Conservation (phyloP, 441 rosid species). For the Francoa sonchifolia region DNA sequence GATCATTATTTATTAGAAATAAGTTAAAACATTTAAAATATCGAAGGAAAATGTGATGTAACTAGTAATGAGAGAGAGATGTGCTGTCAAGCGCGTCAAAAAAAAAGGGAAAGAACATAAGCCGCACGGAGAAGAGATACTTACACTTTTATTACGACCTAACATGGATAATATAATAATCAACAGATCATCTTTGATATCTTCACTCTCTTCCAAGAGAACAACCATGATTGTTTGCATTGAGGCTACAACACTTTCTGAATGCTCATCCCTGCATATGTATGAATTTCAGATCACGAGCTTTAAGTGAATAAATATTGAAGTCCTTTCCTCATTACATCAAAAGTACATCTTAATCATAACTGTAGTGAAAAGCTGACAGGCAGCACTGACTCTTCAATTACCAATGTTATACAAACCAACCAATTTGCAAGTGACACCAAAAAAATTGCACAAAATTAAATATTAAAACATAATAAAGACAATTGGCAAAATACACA, state of each 20-base stretch:
- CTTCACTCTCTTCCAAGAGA: slow-evolving; percentile 95
- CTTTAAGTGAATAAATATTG: no score
- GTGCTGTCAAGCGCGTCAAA: no score
- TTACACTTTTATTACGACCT: slow-evolving; percentile 75
- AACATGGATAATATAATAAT: slow-evolving; percentile 56
- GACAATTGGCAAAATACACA: no score
- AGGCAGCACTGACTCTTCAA: no score
- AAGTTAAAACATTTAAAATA: slow-evolving; percentile 1
- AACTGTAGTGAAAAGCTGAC: neutral
- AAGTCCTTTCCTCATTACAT: no score
- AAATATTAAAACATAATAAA: no score
- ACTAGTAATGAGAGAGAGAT: slow-evolving; percentile 6
- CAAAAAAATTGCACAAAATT: no score
- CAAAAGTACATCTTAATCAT: no score
- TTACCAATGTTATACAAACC: no score
- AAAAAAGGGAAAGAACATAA: no score
- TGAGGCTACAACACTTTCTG: slow-evolving; percentile 74
- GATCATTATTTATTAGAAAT: no score
- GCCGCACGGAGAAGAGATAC: slow-evolving; percentile 18
- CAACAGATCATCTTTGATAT: slow-evolving; percentile 72
- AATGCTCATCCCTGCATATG: slow-evolving; percentile 84
- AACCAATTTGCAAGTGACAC: no score
- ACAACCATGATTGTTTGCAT: slow-evolving; percentile 88
- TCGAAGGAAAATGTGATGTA: slow-evolving; percentile 6
- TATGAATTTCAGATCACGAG: slow-evolving; percentile 9